Conservation (phyloP, 495 filamentous ascomycete species). For the Coniosporium apollinis region DNA sequence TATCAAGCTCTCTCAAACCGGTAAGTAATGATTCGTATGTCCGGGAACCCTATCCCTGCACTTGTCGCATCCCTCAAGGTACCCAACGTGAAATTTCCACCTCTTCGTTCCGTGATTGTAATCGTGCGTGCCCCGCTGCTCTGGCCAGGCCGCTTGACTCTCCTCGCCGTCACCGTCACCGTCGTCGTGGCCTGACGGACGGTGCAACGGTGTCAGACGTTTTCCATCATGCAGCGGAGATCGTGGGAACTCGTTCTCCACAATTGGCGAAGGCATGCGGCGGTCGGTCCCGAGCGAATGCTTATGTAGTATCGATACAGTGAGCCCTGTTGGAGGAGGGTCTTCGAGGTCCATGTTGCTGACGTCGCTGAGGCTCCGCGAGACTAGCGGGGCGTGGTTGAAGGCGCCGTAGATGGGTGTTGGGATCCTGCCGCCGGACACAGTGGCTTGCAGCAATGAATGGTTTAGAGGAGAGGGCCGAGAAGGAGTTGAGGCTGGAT, state of each 20-base stretch:
- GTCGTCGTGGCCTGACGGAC: constrained; percentile 6
- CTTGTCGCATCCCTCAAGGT: constrained; percentile 72
- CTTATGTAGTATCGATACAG: no score
- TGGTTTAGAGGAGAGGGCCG: constrained; percentile 8
- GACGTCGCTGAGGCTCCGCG: constrained; percentile 7
- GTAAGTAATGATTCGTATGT: constrained; percentile 66
- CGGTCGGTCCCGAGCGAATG: no score
- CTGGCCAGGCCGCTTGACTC: constrained; percentile 4
- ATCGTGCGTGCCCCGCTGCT: constrained; percentile 29
- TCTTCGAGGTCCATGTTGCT: background rate
- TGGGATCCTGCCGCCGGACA: constrained; percentile 22
- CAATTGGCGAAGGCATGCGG: constrained; percentile 54
- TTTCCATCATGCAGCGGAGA: constrained; percentile 11
- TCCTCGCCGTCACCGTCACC: constrained; percentile 7
- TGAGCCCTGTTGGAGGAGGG: background rate
- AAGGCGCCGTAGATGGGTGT: constrained; percentile 27
- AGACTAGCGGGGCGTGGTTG: constrained; percentile 15
- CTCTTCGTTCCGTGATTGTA: constrained; percentile 38
- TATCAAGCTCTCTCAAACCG: no score
- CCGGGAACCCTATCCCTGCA: constrained; percentile 64
- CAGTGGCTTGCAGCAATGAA: constrained; percentile 13
- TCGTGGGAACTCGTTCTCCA: constrained; percentile 29
- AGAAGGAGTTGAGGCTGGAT: constrained; percentile 6
- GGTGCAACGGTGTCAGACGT: constrained; percentile 8
- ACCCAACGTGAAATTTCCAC: constrained; percentile 65